Percentiles rank a stretch among this genome's conserved stretches.
These are phyloP conservation scores for Penicillium psychrosexuale DNA, from an alignment of 2,329 filamentous ascomycete species.

Conservation along the genomic window DNA sequence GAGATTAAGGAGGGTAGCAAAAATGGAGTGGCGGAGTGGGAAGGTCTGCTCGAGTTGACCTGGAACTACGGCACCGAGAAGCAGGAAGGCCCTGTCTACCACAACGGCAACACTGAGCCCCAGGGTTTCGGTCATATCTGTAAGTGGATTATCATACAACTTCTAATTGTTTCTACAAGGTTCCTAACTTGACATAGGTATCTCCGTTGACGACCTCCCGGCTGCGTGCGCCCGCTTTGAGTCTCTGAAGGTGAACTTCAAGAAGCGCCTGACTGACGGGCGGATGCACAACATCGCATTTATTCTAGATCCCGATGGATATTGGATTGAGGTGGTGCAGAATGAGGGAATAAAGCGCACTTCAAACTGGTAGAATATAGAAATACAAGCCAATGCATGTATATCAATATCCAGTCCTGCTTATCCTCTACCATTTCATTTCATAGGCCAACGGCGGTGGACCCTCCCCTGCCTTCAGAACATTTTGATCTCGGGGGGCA, in stretches of 20 bases:
- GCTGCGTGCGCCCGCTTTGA: constrained; percentile 86
- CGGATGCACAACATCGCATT: constrained; percentile 92
- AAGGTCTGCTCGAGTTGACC: constrained; percentile 86
- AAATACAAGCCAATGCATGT: neutral
- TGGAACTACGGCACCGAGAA: constrained; percentile 79
- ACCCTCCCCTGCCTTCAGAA: constrained; percentile 16
- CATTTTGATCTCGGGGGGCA: constrained; percentile 1
- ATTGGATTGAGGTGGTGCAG: constrained; percentile 75
- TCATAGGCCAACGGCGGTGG: constrained; percentile 22
- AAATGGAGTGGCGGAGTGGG: constrained; percentile 63
- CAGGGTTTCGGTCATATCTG: constrained; percentile 95
- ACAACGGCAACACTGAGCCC: constrained; percentile 86
- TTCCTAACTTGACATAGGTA: constrained; percentile 45
- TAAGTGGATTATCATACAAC: constrained; percentile 42
- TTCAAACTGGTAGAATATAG: constrained; percentile 24
- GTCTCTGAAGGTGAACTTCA: constrained; percentile 77
- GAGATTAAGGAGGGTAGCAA: constrained; percentile 49
- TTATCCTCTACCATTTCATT: constrained; percentile 16
- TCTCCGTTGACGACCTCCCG: constrained; percentile 84
- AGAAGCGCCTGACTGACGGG: constrained; percentile 91
- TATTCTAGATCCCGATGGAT: constrained; percentile 80
- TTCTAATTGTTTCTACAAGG: neutral
- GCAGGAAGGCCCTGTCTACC: constrained; percentile 75
- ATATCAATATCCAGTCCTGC: neutral
- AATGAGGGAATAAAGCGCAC: constrained; percentile 54